Percentiles rank a stretch among this genome's conserved stretches.
phyloP scores from a whole-genome alignment of 306 rosid species.

The Hippophae tibetana region DNA sequence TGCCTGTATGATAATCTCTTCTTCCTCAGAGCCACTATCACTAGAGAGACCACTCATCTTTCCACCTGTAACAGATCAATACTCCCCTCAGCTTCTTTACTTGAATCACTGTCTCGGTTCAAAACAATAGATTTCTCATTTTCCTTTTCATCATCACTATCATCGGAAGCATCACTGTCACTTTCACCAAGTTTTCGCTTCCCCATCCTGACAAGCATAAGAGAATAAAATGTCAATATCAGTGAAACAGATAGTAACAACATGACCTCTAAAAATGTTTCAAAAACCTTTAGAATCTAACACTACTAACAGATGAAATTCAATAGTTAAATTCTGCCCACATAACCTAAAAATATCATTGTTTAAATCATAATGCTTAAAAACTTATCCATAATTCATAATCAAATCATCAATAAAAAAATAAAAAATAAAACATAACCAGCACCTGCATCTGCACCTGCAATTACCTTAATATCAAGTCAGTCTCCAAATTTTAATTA shows the following conservation, averaged over 20 bases:
- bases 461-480: no score
- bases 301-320: no score
- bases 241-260: not conserved
- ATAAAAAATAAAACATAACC: no score
- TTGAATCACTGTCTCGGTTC: slow-evolving; percentile 36
- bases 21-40: slow-evolving; percentile 77
- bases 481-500: no score
- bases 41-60: slow-evolving; percentile 37
- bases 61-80: slow-evolving; percentile 47
- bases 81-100: slow-evolving; percentile 55
- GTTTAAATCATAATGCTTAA: no score
- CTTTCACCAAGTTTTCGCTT: slow-evolving; percentile 57
- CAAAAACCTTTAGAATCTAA: no score
- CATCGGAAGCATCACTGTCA: slow-evolving; percentile 62
- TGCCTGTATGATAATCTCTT: slow-evolving; percentile 34
- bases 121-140: slow-evolving; percentile 46
- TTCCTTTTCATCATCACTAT: slow-evolving; percentile 33
- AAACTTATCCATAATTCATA: no score
- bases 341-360: no score
- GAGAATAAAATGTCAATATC: slow-evolving; percentile 21
- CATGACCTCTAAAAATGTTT: no score
- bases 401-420: no score
- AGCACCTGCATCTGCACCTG: no score
- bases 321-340: no score
- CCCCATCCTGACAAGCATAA: slow-evolving; percentile 63